Conservation (phyloP, 2,329 filamentous ascomycete species). For the Intubia oerlemansii region DNA sequence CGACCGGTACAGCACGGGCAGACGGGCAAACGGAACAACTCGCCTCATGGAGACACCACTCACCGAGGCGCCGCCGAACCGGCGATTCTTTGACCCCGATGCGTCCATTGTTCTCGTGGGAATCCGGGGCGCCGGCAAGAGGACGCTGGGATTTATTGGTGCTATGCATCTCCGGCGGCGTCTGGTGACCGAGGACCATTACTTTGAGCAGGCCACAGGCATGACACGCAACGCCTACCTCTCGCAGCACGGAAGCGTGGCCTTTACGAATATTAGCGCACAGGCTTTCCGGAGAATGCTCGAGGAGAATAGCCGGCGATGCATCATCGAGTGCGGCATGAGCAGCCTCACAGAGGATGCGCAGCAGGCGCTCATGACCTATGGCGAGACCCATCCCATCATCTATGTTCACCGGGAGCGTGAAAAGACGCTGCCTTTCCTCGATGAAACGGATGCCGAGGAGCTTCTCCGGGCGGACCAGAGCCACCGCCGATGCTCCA, state of each 20-base stretch:
- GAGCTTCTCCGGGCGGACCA: conserved; percentile 32
- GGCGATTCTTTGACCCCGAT: conserved; percentile 28
- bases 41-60: conserved; percentile 1
- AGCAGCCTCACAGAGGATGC: conserved; percentile 39
- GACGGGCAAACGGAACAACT: neutral
- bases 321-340: conserved; percentile 49
- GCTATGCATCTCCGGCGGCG: conserved; percentile 44
- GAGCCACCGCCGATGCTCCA: conserved; percentile 40
- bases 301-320: conserved; percentile 32
- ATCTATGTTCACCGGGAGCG: conserved; percentile 48
- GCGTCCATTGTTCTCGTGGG: conserved; percentile 52
- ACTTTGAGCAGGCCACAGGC: conserved; percentile 43
- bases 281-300: conserved; percentile 41
- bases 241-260: conserved; percentile 34
- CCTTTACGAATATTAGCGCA: conserved; percentile 39
- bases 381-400: conserved; percentile 42
- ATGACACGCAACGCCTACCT: conserved; percentile 37
- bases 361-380: conserved; percentile 34
- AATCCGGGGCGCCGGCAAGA: conserved; percentile 50
- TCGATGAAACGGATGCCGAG: conserved; percentile 30
- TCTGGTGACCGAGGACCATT: conserved; percentile 45
- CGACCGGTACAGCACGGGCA: neutral
- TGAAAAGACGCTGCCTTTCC: conserved; percentile 35
- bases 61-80: conserved; percentile 13
- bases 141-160: conserved; percentile 50